A percentile compares a stretch with the other conserved stretches of the same genome.
Conservation (phyloP, 257 asterid genomes). For the Solanum rostratum region DNA sequence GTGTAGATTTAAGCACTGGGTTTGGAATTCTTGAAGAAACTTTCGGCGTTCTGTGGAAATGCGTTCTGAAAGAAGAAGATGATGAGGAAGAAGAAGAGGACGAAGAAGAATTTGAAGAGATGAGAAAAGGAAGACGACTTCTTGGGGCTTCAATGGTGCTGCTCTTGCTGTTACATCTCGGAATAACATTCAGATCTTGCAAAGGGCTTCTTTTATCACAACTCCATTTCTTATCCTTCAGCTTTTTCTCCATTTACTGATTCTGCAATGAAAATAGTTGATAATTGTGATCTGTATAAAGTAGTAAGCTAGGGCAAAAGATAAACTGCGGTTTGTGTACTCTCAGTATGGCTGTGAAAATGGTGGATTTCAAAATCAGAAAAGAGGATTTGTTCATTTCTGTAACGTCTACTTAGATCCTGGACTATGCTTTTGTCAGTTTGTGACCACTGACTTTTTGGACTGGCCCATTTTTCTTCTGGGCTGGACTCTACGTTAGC, state of each 20-base stretch:
- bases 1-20: conserved; percentile 13
- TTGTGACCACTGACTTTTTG: background rate
- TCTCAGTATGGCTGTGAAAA: background rate
- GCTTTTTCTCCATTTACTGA: background rate
- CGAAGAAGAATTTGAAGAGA: conserved; percentile 18
- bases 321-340: background rate
- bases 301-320: background rate
- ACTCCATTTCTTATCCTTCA: background rate
- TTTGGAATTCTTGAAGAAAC: conserved; percentile 1
- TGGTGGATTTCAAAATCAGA: background rate
- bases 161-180: conserved; percentile 6
- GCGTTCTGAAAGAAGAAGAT: conserved; percentile 18
- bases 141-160: background rate
- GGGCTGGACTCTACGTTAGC: background rate
- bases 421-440: background rate
- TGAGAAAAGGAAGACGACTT: background rate
- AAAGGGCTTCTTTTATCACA: conserved; percentile 23
- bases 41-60: conserved; percentile 9
- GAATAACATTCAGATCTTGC: conserved; percentile 27
- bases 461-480: background rate
- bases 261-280: background rate
- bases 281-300: background rate
- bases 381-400: background rate
- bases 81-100: conserved; percentile 9
- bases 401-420: background rate